Conservation (phyloP, 495 filamentous ascomycete species). For the Friedmanniomyces simplex region DNA sequence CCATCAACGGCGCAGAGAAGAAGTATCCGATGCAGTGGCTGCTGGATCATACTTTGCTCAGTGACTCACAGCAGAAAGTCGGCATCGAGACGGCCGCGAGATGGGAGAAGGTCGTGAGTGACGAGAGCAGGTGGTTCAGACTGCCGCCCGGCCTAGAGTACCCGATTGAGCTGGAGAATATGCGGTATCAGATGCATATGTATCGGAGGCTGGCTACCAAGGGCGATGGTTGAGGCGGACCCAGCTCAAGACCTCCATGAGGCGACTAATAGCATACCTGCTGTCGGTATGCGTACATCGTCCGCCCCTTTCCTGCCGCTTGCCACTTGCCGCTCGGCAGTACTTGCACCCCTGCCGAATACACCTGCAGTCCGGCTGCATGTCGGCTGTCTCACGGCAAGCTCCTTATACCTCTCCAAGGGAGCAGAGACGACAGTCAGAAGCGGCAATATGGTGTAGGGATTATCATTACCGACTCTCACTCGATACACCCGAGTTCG, state of each 20-base stretch:
- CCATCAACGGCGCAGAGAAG: constrained; percentile 47
- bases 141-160: constrained; percentile 57
- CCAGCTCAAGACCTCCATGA: neutral
- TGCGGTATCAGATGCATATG: constrained; percentile 86
- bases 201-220: constrained; percentile 34
- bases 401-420: no score
- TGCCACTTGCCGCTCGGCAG: no score
- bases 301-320: no score
- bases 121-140: constrained; percentile 80
- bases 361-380: no score
- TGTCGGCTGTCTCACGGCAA: no score
- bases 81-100: constrained; percentile 7
- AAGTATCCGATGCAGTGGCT: constrained; percentile 91
- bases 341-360: no score
- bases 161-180: constrained; percentile 80
- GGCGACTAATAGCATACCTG: no score
- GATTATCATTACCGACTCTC: no score
- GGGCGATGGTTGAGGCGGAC: neutral
- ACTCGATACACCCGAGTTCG: no score
- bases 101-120: constrained; percentile 62
- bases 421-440: no score
- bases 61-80: constrained; percentile 26
- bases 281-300: no score
- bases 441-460: no score
- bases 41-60: constrained; percentile 68